Percentiles rank a stretch among this genome's conserved stretches.
phyloP scores from a whole-genome alignment of 306 rosid genomes.

The Benincasa hispida region DNA sequence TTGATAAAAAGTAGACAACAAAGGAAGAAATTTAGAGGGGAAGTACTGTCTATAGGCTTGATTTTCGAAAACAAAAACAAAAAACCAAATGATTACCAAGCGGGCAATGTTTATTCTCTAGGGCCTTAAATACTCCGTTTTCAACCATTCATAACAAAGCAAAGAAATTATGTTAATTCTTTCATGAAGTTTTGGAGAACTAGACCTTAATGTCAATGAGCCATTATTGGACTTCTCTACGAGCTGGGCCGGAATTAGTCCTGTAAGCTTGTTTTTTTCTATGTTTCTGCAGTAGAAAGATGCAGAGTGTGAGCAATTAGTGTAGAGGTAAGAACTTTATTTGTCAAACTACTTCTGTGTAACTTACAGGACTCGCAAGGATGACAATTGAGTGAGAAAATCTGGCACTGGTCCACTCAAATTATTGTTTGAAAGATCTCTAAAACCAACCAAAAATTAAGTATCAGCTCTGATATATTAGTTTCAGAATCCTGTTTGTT shows the following conservation, averaged over 20 bases:
- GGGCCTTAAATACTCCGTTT: not conserved
- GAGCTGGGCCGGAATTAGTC: slow-evolving; percentile 23
- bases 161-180: not conserved
- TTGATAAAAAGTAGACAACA: too few relatives aligned
- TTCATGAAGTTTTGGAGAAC: not conserved
- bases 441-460: slow-evolving; percentile 9
- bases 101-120: too few relatives aligned
- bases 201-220: slow-evolving; percentile 25
- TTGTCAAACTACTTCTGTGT: not conserved
- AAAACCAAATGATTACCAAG: too few relatives aligned
- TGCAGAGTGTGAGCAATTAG: not conserved
- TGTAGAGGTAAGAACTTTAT: not conserved
- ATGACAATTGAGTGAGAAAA: slow-evolving; percentile 24
- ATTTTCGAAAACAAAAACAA: too few relatives aligned
- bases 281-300: slow-evolving; percentile 14
- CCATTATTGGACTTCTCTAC: slow-evolving; percentile 16
- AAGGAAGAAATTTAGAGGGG: too few relatives aligned
- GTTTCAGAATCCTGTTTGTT: not conserved
- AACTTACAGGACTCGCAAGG: slow-evolving; percentile 28
- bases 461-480: not conserved
- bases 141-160: not conserved
- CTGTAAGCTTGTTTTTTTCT: slow-evolving; percentile 24
- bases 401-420: slow-evolving; percentile 29
- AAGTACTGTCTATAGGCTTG: too few relatives aligned
- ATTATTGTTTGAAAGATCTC: slow-evolving; percentile 36